Evolutionary conservation across 495 filamentous ascomycete genomes (phyloP), one percentile per base, ranked within the genome.

Genomic region (Tuber indicum): DNA sequence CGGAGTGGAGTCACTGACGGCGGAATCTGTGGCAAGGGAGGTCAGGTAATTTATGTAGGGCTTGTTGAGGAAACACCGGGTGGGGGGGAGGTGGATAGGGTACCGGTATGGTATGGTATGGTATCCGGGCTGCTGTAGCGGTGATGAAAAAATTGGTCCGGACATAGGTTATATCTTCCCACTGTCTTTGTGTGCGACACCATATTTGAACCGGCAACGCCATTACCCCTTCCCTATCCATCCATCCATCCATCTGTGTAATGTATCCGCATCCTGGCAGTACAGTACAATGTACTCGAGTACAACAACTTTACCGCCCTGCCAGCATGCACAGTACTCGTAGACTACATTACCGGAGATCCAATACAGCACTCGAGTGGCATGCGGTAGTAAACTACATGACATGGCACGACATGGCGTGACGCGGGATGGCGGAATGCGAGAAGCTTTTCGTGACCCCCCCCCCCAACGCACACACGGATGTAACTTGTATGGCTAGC

Each of bases 21-120:
- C 4, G 39, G 39, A 41, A 41, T 17, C 12, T 17, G 49, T 5
- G 23, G 6, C 39, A 41, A 3, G 49, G 49, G 49, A 52, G n/a
- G n/a, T n/a, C 3, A 32, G 52, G 52, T 62, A 62, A 62, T 62
- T 62, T 62, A 62, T 62, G n/a, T 62, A 62, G 52, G 52, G 52
- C 52, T 62, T 26, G 52, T 62, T 32, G 52, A 9, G n/a, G 52
- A 32, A 62, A 62, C 9, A 32, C n/a, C n/a, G 2, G 52, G 10
- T 23, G n/a, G n/a, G 52, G n/a, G 8, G 23, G 32, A 32, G 32
- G 9, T 52, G 21, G n/a, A 52, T 52, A 21, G 3, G 46, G 44
- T 46, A 17, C 16, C 42, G 44, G 46, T 19, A 52, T 52, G 23
- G 23, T 19, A 52, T 52, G 23, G 23, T 52, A 52, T n/a, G 21